Percentiles rank a stretch among this genome's conserved stretches.
phyloP scores from a whole-genome alignment of 495 filamentous ascomycete species.

The Hypoxylon subgilvum region DNA sequence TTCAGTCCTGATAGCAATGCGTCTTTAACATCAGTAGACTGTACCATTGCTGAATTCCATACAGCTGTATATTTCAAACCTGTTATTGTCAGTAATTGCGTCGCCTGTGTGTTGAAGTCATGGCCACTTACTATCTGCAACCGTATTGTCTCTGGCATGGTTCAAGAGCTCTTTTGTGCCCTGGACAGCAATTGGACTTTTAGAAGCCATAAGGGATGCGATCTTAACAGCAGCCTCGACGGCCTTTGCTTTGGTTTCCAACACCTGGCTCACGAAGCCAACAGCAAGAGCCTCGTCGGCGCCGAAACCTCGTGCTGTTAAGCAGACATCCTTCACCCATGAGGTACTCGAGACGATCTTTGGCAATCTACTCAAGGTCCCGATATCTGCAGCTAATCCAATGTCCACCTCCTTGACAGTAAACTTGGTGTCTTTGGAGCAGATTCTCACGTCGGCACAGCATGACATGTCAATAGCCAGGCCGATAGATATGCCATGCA shows the following conservation, averaged over 20 bases:
- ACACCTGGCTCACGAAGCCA: conserved; percentile 84
- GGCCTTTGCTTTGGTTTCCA: conserved; percentile 66
- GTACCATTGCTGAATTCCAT: conserved; percentile 85
- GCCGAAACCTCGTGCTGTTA: conserved; percentile 77
- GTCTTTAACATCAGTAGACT: conserved; percentile 75
- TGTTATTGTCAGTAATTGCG: conserved; percentile 39
- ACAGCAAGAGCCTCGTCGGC: conserved; percentile 80
- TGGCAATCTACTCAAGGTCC: conserved; percentile 83
- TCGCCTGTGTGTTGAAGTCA: not conserved
- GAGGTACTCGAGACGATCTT: conserved; percentile 76
- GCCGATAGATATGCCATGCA: conserved; percentile 83
- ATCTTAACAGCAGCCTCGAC: conserved; percentile 68
- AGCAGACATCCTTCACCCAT: conserved; percentile 91
- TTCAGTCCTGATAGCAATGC: conserved; percentile 77
- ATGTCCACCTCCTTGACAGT: conserved; percentile 95
- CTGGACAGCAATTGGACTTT: conserved; percentile 91
- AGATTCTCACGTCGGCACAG: conserved; percentile 81
- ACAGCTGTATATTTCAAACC: conserved; percentile 80
- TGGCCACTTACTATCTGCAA: conserved; percentile 70
- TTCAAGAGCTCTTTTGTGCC: conserved; percentile 94
- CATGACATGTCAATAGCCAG: conserved; percentile 83
- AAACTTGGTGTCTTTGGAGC: conserved; percentile 66
- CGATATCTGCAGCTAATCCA: conserved; percentile 90
- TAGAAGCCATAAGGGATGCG: conserved; percentile 70
- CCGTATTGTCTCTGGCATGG: conserved; percentile 76